These are phyloP conservation scores for Rhodosporidiobolus odoratus DNA, from an alignment of 768 basidiomycete species.

Conservation along the genomic window DNA sequence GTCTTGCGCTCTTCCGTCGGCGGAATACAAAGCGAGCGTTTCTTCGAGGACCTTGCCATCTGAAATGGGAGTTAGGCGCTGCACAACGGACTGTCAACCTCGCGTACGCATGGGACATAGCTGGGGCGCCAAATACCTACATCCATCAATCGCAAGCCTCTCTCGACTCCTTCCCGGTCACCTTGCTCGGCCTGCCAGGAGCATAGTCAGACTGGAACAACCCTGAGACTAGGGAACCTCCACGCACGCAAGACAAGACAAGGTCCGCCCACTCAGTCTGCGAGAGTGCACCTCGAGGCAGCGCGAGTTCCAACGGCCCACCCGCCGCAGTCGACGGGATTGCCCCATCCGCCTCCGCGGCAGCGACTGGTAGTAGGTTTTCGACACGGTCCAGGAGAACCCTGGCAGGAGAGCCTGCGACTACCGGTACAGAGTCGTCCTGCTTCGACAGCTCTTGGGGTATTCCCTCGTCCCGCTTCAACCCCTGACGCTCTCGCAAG, in stretches of 20 bases:
- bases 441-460: too few relatives aligned
- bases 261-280: conserved; percentile 57
- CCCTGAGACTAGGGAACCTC: neutral
- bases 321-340: neutral
- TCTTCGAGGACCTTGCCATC: conserved; percentile 52
- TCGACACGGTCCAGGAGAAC: neutral
- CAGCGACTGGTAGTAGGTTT: neutral
- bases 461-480: too few relatives aligned
- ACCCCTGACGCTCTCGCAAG: too few relatives aligned
- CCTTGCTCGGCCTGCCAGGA: conserved; percentile 51
- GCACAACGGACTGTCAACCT: neutral
- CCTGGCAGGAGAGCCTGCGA: neutral
- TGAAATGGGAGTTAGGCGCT: conserved; percentile 52
- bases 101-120: neutral
- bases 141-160: conserved; percentile 56
- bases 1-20: conserved; percentile 50
- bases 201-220: neutral
- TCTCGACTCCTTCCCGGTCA: conserved; percentile 55
- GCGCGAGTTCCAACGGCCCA: neutral
- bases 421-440: neutral
- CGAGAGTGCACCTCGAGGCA: conserved; percentile 55
- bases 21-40: conserved; percentile 55
- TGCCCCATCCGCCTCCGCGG: neutral
- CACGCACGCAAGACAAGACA: conserved; percentile 54
- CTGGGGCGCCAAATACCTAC: conserved; percentile 37